These are phyloP conservation scores for Albophoma yamanashiensis DNA, from an alignment of 2,329 filamentous ascomycete genomes.

Conservation along the genomic window DNA sequence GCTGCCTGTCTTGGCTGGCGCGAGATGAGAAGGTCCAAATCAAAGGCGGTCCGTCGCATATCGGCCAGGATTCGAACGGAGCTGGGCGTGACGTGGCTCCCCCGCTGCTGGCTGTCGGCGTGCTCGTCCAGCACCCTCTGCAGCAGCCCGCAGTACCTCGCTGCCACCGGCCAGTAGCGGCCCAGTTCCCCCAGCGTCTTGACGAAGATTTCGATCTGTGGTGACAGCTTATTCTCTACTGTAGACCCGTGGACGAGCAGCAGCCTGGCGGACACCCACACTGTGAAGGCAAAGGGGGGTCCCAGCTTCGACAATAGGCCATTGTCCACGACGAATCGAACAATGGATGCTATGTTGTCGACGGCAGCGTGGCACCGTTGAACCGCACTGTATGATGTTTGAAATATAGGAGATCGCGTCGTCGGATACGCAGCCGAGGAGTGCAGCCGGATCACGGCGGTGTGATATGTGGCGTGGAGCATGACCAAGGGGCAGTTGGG, in stretches of 20 bases:
- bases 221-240: conserved; percentile 71
- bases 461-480: conserved; percentile 84
- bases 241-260: conserved; percentile 85
- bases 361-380: conserved; percentile 77
- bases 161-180: conserved; percentile 74
- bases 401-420: conserved; percentile 79
- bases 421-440: conserved; percentile 90
- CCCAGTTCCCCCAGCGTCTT: conserved; percentile 74
- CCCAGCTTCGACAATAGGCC: conserved; percentile 70
- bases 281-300: conserved; percentile 81
- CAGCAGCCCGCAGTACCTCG: conserved; percentile 69
- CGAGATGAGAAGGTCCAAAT: conserved; percentile 82
- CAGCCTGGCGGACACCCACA: conserved; percentile 84
- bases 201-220: conserved; percentile 72
- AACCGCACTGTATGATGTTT: conserved; percentile 74
- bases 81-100: conserved; percentile 66
- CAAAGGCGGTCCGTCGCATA: conserved; percentile 84
- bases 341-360: conserved; percentile 68
- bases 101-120: conserved; percentile 63
- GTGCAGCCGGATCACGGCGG: conserved; percentile 79
- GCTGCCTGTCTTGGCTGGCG: conserved; percentile 53
- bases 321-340: conserved; percentile 67
- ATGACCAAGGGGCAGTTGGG: conserved; percentile 81
- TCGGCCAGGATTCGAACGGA: conserved; percentile 82
- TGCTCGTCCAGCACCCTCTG: conserved; percentile 81